Evolutionary conservation across 768 basidiomycete species (phyloP), one percentile per base, ranked within the genome.

Genomic region (Tephrocybe rancida): DNA sequence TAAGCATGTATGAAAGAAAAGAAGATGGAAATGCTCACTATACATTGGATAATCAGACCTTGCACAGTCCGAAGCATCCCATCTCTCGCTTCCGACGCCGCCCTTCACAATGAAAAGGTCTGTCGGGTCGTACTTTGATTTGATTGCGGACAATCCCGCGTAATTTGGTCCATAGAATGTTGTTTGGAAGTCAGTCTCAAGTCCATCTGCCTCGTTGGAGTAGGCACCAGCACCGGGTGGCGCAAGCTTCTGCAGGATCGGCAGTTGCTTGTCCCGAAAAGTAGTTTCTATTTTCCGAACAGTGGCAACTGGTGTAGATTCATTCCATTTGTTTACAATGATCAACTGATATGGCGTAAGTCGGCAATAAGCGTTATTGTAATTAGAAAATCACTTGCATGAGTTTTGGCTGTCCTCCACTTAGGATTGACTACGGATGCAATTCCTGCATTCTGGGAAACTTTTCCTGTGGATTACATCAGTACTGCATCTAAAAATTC

Each of bases 381-480:
- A 18, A n/a, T 26, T n/a, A 18, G 18, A 25, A n/a, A 58, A 7
- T 37, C 69, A 39, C 42, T 43, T 44, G 73, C 73, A 48, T 72
- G 73, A 25, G 67, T 64, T 58, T 74, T 73, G 0, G 74, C 73
- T 1, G 61, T 65, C 48, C 73, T 57, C 74, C 74, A 74, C 19
- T 63, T 67, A 4, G 71, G 71, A 38, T 62, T 60, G 21, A 74
- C 58, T 18, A 72, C 70, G 13, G 61, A 67, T 19, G 60, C 59
- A 13, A 74, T 61, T 22, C 67, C 26, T 8, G 67, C 68, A 52
- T 73, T 73, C 30, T 63, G 60, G 8, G 74, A 50, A 3, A 75
- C 71, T 60, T 67, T 57, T 11, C 71, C 68, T 68, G 39, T 25
- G 38, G 35, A 5, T 24, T 16, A 7, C 29, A 37, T 37, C 14